Percentiles rank a stretch among this genome's conserved stretches.
These are phyloP conservation scores for Trichoderma sp. DNA, from an alignment of 2,329 filamentous ascomycete species.

Conservation along the genomic window DNA sequence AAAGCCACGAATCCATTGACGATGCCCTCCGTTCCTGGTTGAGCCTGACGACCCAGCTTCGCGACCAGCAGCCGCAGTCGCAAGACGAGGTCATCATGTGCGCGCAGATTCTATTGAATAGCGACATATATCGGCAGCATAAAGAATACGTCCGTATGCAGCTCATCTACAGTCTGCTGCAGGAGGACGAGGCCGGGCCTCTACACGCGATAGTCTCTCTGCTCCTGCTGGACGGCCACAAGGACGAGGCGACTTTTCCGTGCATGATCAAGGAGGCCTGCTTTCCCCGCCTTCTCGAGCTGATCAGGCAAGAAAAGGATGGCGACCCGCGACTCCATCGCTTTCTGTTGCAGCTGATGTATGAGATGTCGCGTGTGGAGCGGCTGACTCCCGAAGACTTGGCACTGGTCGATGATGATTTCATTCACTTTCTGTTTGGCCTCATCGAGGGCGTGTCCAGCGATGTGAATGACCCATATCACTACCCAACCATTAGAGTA, in stretches of 20 bases:
- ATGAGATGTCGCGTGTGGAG: conserved; percentile 96
- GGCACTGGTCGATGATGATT: conserved; percentile 74
- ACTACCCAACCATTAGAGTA: conserved; percentile 92
- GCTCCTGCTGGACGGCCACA: conserved; percentile 82
- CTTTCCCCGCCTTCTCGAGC: conserved; percentile 80
- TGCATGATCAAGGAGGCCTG: conserved; percentile 86
- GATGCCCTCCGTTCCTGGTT: conserved; percentile 85
- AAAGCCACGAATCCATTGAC: conserved; percentile 69
- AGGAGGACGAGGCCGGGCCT: conserved; percentile 83
- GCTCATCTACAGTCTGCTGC: conserved; percentile 85
- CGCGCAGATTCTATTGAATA: conserved; percentile 76
- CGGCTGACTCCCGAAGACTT: conserved; percentile 77
- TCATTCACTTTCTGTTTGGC: conserved; percentile 80
- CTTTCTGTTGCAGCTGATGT: conserved; percentile 83
- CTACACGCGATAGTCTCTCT: conserved; percentile 83
- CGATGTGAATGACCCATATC: conserved; percentile 89
- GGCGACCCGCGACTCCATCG: conserved; percentile 75
- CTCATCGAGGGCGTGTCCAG: conserved; percentile 87
- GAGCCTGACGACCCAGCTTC: conserved; percentile 73
- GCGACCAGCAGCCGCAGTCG: conserved; percentile 73
- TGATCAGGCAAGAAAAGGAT: conserved; percentile 71
- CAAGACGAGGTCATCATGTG: conserved; percentile 82
- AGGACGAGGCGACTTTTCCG: conserved; percentile 77
- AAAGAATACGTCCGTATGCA: conserved; percentile 88
- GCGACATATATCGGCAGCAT: conserved; percentile 73